A percentile compares a stretch with the other conserved stretches of the same genome.
phyloP scores from a whole-genome alignment of 139 green algal species.

The Marvania coccoides region DNA sequence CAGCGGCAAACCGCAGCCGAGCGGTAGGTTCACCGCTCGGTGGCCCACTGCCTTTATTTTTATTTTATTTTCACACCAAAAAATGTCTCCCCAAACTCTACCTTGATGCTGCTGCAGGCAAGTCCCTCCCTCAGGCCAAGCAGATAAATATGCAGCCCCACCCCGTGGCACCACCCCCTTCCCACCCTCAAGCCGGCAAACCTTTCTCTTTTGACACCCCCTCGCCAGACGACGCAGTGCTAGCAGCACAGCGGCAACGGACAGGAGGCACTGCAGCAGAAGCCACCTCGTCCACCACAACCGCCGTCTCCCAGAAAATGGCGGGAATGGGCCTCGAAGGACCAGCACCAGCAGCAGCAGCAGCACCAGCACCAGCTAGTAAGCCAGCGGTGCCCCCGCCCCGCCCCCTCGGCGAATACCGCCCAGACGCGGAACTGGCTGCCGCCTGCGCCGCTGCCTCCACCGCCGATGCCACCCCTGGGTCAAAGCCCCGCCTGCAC shows the following conservation, averaged over 20 bases:
- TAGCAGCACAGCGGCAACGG: constrained; percentile 27
- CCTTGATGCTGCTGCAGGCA: background rate
- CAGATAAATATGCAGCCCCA: constrained; percentile 13
- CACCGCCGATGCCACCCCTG: constrained; percentile 7
- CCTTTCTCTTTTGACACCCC: constrained; percentile 54
- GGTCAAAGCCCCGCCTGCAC: constrained; percentile 44
- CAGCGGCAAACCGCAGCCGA: constrained; percentile 41
- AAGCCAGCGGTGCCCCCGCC: background rate
- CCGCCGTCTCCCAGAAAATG: background rate
- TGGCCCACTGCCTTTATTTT: background rate
- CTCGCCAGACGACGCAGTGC: constrained; percentile 59
- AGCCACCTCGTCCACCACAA: constrained; percentile 1
- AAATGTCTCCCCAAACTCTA: background rate
- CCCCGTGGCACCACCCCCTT: constrained; percentile 6
- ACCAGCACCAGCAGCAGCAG: constrained; percentile 1
- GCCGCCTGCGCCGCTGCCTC: constrained; percentile 21
- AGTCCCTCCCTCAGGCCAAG: background rate
- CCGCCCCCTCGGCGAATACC: constrained; percentile 41
- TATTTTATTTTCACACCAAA: background rate
- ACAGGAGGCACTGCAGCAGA: background rate
- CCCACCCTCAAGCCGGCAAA: background rate
- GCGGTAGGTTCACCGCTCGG: constrained; percentile 33
- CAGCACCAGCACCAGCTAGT: background rate
- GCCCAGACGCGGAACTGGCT: constrained; percentile 42
- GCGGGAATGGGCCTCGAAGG: background rate